A percentile compares a stretch with the other conserved stretches of the same genome.
Evolutionary conservation across 2,329 filamentous ascomycete genomes (phyloP).

Genomic region (Aspergillus transmontanensis): DNA sequence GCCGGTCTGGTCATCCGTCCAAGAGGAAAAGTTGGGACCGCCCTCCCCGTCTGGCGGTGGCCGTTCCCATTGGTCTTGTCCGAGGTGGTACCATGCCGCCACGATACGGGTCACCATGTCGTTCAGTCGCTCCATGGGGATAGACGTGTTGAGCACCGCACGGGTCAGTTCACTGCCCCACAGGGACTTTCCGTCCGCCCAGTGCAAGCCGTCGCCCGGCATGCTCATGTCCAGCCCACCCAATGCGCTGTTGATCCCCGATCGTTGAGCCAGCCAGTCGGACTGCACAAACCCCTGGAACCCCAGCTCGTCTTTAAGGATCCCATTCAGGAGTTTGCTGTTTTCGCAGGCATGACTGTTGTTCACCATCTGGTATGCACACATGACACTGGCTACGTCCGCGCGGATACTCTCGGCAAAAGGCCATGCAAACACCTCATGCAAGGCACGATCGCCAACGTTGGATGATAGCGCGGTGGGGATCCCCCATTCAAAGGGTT

Average conservation of each 20-base stretch:
- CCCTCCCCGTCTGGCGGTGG: slow-evolving; percentile 35
- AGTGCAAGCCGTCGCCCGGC: slow-evolving; percentile 58
- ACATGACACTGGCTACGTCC: slow-evolving; percentile 60
- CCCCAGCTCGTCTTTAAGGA: slow-evolving; percentile 77
- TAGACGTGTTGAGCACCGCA: slow-evolving; percentile 62
- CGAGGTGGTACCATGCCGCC: slow-evolving; percentile 52
- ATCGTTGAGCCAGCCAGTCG: slow-evolving; percentile 79
- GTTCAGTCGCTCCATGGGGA: slow-evolving; percentile 58
- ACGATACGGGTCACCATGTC: slow-evolving; percentile 62
- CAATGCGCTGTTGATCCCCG: slow-evolving; percentile 65
- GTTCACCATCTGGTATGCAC: slow-evolving; percentile 66
- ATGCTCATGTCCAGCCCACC: slow-evolving; percentile 86
- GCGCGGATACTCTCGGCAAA: slow-evolving; percentile 73
- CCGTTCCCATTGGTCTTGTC: slow-evolving; percentile 42
- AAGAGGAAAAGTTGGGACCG: slow-evolving; percentile 49
- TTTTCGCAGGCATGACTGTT: slow-evolving; percentile 82
- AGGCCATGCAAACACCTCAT: slow-evolving; percentile 77
- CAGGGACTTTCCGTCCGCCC: slow-evolving; percentile 26
- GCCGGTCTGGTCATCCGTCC: slow-evolving; percentile 39
- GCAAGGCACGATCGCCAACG: slow-evolving; percentile 71
- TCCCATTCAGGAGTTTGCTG: slow-evolving; percentile 71
- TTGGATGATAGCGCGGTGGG: slow-evolving; percentile 47
- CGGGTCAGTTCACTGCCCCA: slow-evolving; percentile 48
- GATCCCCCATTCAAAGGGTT: slow-evolving; percentile 6
- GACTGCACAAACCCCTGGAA: slow-evolving; percentile 80